These are phyloP conservation scores for Iris macrosiphon DNA, from an alignment of 106 monocot genomes.

Conservation along the genomic window DNA sequence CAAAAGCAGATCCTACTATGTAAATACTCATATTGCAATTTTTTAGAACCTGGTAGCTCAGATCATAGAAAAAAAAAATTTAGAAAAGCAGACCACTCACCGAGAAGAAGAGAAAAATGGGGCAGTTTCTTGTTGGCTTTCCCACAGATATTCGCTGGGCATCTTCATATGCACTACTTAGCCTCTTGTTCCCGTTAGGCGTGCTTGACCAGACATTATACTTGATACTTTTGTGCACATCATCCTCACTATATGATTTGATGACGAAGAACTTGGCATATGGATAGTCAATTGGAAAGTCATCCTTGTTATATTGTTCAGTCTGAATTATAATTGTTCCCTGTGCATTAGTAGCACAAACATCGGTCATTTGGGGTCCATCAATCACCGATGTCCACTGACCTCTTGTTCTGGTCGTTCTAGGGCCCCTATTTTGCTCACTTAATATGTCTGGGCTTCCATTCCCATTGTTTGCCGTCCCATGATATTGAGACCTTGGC, in stretches of 20 bases:
- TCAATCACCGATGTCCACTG: slow-evolving; percentile 9
- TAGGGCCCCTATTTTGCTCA: slow-evolving; percentile 70
- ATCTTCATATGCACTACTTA: slow-evolving; percentile 63
- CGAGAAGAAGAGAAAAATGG: slow-evolving; percentile 87
- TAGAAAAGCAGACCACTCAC: slow-evolving; percentile 59
- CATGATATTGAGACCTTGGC: slow-evolving; percentile 1
- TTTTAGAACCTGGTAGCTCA: no score
- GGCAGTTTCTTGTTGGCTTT: slow-evolving; percentile 34
- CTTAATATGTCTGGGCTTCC: slow-evolving; percentile 1
- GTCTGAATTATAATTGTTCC: slow-evolving; percentile 42
- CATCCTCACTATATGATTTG: slow-evolving; percentile 95
- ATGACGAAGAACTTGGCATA: slow-evolving; percentile 83
- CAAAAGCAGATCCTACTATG: background rate
- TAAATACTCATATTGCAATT: no score
- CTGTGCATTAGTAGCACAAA: slow-evolving; percentile 18
- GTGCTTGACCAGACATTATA: slow-evolving; percentile 96
- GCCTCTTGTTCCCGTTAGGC: slow-evolving; percentile 73
- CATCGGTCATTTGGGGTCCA: slow-evolving; percentile 26
- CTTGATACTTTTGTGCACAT: slow-evolving; percentile 94
- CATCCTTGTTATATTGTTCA: slow-evolving; percentile 55
- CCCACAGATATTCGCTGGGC: slow-evolving; percentile 39
- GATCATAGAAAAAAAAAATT: no score
- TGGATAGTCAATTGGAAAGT: slow-evolving; percentile 55
- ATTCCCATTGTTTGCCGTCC: background rate
- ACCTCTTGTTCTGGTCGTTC: slow-evolving; percentile 32